phyloP scores from a whole-genome alignment of 768 basidiomycete genomes.

The Austroboletus eburneus region DNA sequence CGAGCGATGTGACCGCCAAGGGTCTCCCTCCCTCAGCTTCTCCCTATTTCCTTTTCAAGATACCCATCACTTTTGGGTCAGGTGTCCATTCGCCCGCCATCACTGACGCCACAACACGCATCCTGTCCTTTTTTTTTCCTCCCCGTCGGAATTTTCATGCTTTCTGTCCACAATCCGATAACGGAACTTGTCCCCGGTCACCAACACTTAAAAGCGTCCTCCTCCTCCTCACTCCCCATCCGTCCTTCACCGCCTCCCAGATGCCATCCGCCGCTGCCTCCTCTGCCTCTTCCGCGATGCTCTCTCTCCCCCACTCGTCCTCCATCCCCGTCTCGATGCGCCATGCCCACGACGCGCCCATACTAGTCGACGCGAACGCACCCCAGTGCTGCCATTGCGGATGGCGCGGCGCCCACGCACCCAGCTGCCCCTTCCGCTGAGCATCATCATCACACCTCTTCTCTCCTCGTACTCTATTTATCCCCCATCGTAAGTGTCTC shows the following conservation, averaged over 20 bases:
- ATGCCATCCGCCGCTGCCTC: slow-evolving; percentile 22
- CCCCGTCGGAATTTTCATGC: slow-evolving; percentile 31
- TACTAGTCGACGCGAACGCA: slow-evolving; percentile 47
- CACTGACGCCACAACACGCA: slow-evolving; percentile 37
- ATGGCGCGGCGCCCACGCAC: slow-evolving; percentile 56
- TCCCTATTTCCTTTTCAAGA: slow-evolving; percentile 16
- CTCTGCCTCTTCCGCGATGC: slow-evolving; percentile 7
- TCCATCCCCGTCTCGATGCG: slow-evolving; percentile 23
- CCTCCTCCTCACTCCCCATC: neutral
- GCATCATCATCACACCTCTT: slow-evolving; percentile 14
- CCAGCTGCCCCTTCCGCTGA: slow-evolving; percentile 64
- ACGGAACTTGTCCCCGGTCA: slow-evolving; percentile 32
- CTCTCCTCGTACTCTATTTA: slow-evolving; percentile 21
- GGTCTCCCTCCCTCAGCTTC: slow-evolving; percentile 14
- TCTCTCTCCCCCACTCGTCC: slow-evolving; percentile 6
- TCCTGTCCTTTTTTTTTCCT: slow-evolving; percentile 16
- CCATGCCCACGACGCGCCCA: slow-evolving; percentile 24
- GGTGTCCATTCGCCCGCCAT: slow-evolving; percentile 32
- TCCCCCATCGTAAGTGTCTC: slow-evolving; percentile 20
- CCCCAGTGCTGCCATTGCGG: slow-evolving; percentile 80
- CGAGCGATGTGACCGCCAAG: slow-evolving; percentile 33
- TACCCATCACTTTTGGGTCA: slow-evolving; percentile 23
- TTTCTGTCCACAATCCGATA: slow-evolving; percentile 34
- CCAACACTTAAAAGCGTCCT: slow-evolving; percentile 27
- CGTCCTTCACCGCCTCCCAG: slow-evolving; percentile 3